Conservation (phyloP, 768 basidiomycete species). For the Dioszegia aurantiaca region DNA sequence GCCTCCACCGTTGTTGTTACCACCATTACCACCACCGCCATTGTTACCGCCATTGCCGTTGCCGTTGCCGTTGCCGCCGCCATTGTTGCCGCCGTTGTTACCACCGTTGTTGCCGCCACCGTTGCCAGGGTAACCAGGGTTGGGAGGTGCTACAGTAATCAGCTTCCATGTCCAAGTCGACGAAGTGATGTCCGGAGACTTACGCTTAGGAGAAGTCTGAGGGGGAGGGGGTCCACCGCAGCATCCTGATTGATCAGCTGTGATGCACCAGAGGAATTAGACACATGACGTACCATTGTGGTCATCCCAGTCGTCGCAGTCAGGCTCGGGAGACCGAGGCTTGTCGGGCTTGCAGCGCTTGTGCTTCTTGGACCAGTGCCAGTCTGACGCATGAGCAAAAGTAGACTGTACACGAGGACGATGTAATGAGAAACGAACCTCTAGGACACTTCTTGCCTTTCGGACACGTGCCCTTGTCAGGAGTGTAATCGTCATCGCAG, state of each 20-base stretch:
- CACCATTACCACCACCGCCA: too few species aligned
- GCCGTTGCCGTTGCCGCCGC: constrained; percentile 4
- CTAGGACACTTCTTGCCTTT: constrained; percentile 32
- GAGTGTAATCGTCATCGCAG: constrained; percentile 21
- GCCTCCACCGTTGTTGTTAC: neutral
- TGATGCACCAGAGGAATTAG: neutral
- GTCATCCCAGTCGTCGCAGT: constrained; percentile 41
- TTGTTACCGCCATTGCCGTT: constrained; percentile 8
- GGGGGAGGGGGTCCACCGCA: constrained; percentile 17
- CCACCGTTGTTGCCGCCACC: neutral
- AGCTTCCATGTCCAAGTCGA: neutral
- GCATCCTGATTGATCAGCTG: constrained; percentile 18
- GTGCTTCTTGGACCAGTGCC: constrained; percentile 35
- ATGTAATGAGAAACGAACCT: constrained; percentile 18
- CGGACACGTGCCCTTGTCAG: constrained; percentile 26
- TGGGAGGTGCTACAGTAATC: neutral
- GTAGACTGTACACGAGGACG: neutral
- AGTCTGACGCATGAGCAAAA: constrained; percentile 20
- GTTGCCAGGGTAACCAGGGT: constrained; percentile 7
- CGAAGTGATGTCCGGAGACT: neutral
- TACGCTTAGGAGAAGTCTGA: neutral
- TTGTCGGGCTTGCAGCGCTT: constrained; percentile 29
- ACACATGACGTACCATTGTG: constrained; percentile 20
- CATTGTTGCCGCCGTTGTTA: neutral
- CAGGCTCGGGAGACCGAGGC: constrained; percentile 33